A percentile compares a stretch with the other conserved stretches of the same genome.
These are phyloP conservation scores for Tetrastigma voinierianum DNA, from an alignment of 164 flowering plant genomes.

Conservation along the genomic window DNA sequence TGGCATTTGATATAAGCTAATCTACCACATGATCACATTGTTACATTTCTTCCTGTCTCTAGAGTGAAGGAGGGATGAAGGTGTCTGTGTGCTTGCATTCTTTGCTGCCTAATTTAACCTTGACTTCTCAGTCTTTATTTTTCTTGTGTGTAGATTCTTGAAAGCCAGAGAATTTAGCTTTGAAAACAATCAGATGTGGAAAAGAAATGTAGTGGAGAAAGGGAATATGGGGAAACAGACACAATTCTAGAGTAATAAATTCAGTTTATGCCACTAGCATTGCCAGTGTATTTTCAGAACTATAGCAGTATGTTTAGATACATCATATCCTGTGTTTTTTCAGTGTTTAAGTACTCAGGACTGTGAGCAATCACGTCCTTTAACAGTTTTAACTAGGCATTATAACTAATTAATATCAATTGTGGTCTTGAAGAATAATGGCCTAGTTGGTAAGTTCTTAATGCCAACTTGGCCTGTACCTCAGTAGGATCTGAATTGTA, in stretches of 20 bases:
- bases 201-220: constrained; percentile 91
- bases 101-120: background rate
- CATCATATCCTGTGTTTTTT: background rate
- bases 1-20: too few species aligned
- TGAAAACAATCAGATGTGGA: constrained; percentile 86
- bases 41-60: background rate
- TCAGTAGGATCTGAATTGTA: background rate
- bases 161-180: constrained; percentile 83
- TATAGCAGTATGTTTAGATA: background rate
- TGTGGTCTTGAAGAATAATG: background rate
- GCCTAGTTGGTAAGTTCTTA: background rate
- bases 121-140: background rate
- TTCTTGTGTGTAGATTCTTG: constrained; percentile 56
- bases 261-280: background rate
- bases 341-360: too few species aligned
- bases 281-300: too few species aligned
- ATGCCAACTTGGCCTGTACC: background rate
- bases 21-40: background rate
- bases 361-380: too few species aligned
- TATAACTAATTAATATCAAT: background rate
- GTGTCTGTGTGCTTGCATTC: background rate
- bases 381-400: too few species aligned
- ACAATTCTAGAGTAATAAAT: constrained; percentile 67
- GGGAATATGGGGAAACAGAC: constrained; percentile 84
- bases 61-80: too few species aligned